Percentiles rank a stretch among this genome's conserved stretches.
These are phyloP conservation scores for Taphrina sp. DNA, from an alignment of 1,139 yeast genomes.

Conservation along the genomic window DNA sequence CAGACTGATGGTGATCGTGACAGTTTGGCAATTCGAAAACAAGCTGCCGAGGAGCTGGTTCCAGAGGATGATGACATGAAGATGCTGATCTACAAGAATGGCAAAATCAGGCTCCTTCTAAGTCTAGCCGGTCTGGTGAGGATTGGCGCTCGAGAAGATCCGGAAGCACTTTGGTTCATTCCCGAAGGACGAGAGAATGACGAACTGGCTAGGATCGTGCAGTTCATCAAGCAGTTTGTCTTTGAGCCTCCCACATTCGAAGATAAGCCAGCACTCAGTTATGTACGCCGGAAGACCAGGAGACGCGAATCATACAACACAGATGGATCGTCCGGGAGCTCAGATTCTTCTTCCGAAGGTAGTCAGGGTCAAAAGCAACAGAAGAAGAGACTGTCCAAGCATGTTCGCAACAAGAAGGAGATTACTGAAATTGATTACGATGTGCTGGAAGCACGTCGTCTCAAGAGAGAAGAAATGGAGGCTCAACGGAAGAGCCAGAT, in stretches of 20 bases:
- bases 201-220: constrained; percentile 16
- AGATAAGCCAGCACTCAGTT: constrained; percentile 30
- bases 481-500: constrained; percentile 18
- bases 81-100: constrained; percentile 32
- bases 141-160: constrained; percentile 12
- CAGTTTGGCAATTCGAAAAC: neutral
- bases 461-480: constrained; percentile 25
- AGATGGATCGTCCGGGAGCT: neutral
- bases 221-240: constrained; percentile 19
- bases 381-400: neutral
- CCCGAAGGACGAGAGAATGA: constrained; percentile 29
- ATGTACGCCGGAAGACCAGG: constrained; percentile 28
- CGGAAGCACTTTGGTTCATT: constrained; percentile 23
- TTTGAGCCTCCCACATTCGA: constrained; percentile 36
- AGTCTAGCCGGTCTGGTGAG: constrained; percentile 26
- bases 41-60: neutral
- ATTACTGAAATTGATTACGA: constrained; percentile 15
- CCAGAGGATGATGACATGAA: constrained; percentile 28
- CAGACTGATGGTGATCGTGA: neutral
- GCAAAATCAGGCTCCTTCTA: constrained; percentile 33
- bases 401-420: neutral
- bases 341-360: constrained; percentile 24
- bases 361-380: constrained; percentile 4
- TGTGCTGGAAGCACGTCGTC: constrained; percentile 18
- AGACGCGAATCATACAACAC: constrained; percentile 3